A percentile compares a stretch with the other conserved stretches of the same genome.
Conservation (phyloP, 192 early-diverging fungal genomes). For the Coemansia erecta region DNA sequence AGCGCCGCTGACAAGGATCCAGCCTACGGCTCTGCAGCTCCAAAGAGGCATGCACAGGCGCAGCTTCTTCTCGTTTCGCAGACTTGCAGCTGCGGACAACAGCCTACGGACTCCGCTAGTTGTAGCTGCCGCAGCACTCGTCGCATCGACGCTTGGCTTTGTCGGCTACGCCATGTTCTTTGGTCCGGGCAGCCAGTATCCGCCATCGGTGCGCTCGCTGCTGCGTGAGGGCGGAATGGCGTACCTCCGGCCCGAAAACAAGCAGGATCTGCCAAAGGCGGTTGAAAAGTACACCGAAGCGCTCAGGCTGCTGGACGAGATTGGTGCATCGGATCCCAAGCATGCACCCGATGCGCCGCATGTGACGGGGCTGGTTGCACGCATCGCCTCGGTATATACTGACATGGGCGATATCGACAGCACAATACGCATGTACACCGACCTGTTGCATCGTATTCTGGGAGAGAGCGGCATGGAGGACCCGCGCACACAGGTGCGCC, state of each 20-base stretch:
- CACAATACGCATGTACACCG: conserved; percentile 31
- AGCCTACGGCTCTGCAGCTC: too few species aligned
- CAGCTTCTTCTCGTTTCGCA: conserved; percentile 4
- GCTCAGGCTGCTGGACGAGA: conserved; percentile 28
- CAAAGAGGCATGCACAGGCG: neutral
- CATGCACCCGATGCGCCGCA: conserved; percentile 32
- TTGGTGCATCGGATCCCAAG: conserved; percentile 23
- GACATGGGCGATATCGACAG: conserved; percentile 49
- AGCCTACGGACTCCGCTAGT: conserved; percentile 17
- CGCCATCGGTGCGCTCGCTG: conserved; percentile 29
- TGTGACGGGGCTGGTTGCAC: conserved; percentile 44
- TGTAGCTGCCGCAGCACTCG: conserved; percentile 5
- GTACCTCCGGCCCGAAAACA: conserved; percentile 32
- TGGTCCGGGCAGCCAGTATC: conserved; percentile 33
- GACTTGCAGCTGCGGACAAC: neutral
- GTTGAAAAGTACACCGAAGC: conserved; percentile 35
- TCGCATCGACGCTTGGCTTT: conserved; percentile 14
- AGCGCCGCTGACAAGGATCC: too few species aligned
- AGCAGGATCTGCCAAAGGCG: conserved; percentile 50
- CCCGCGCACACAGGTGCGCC: conserved; percentile 27
- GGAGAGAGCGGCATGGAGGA: conserved; percentile 36
- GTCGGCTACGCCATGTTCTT: conserved; percentile 31
- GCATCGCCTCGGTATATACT: conserved; percentile 33
- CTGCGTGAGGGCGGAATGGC: conserved; percentile 43
- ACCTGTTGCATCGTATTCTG: conserved; percentile 42